phyloP scores from a whole-genome alignment of 2,329 filamentous ascomycete genomes.

The Xylariaceae sp. region DNA sequence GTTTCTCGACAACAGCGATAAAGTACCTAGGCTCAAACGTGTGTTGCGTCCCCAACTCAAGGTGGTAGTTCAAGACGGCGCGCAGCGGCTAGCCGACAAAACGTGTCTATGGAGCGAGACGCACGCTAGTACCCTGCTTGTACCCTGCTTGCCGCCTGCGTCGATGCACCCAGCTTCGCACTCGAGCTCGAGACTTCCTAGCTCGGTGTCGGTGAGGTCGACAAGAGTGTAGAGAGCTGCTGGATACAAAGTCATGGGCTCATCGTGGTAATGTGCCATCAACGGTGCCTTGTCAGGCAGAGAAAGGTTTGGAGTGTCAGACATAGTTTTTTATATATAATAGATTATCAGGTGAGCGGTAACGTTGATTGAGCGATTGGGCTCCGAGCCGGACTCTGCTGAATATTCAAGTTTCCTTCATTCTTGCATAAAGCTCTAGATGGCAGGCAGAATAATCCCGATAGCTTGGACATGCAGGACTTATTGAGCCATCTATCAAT shows the following conservation, averaged over 20 bases:
- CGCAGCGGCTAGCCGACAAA: conserved; percentile 29
- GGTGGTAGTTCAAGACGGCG: conserved; percentile 28
- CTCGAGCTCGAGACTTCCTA: conserved; percentile 14
- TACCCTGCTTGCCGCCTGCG: conserved; percentile 4
- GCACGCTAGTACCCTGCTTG: no score
- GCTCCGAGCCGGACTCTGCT: no score
- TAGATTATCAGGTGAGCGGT: no score
- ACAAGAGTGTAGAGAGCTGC: conserved; percentile 27
- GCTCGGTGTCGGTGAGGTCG: conserved; percentile 22
- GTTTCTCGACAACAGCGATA: conserved; percentile 24
- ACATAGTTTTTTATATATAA: no score
- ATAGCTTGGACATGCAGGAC: no score
- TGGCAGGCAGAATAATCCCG: no score
- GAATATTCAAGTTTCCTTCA: no score
- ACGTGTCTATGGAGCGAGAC: conserved; percentile 20
- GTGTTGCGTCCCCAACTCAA: conserved; percentile 23
- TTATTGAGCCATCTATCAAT: no score
- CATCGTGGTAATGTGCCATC: conserved; percentile 26
- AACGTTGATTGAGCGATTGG: no score
- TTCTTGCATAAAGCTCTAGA: no score
- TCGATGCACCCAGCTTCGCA: conserved; percentile 12
- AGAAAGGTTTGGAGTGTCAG: conserved; percentile 23
- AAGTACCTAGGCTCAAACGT: conserved; percentile 26
- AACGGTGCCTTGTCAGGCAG: conserved; percentile 26
- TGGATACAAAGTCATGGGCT: conserved; percentile 21